Base-by-base conservation (phyloP, 2,329 filamentous ascomycete species). In the Dothidotthia symphoricarpi region DNA sequence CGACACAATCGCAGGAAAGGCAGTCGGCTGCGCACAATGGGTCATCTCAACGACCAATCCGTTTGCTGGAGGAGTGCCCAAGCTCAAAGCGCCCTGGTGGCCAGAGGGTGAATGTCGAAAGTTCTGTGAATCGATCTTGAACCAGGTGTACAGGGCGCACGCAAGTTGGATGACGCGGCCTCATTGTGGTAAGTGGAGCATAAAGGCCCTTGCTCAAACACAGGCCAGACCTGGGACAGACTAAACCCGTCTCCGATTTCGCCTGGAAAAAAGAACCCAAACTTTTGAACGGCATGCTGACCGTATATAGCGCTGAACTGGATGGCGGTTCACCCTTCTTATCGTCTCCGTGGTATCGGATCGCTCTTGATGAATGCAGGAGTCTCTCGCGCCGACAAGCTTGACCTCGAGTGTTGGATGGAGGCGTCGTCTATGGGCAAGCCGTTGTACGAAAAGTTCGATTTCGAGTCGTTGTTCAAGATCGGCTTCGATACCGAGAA, bases 351-450 rank as follows among this genome's bases (percentile, higher is more conserved):
- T 36, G 67, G 67, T 27, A 53, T 67, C 39, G 67, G 61, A 24
- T 58, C 57, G 16, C 51, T 62, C 25, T 52, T 70, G 14, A 63
- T 70, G 59, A 45, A 57, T 16, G 53, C 52, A 32, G 64, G 66
- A 3, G 53, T 62, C 16, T 42, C 47, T 10, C 54, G 54, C 14
- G 65, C 67, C 4, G 66, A 69, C 36, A 39, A 51, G 13, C 41
- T 63, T 13, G 47, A 61, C 26, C 42, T 68, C 15, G 62, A 67
- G 28, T 59, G 63, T 27, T 70, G 63, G 62, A 53, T 69, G 45
- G 67, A 69, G 40, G 60, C 65, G 2, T 64, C 61, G 13, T 36
- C 41, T 2, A 63, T 64, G 51, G 67, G 67, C 2, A 64, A 59
- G 36, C 51, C 53, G 17, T 42, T 70, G 10, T 70, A 70, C 39